phyloP scores from a whole-genome alignment of 2,329 filamentous ascomycete species.

The Trichoderma semiorbis region DNA sequence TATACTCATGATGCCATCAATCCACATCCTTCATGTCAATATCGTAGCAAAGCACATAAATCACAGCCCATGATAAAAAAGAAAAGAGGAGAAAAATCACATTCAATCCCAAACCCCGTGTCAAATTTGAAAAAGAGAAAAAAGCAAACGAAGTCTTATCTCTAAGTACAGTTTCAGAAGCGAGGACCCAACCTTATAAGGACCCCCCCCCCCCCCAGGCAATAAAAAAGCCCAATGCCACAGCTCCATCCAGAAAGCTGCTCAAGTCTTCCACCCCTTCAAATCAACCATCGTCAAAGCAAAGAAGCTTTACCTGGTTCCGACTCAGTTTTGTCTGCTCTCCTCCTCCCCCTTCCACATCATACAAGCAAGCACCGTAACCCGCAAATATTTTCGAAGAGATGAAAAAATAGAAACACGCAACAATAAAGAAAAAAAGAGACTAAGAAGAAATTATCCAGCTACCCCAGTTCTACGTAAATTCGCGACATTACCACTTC shows the following conservation, averaged over 20 bases:
- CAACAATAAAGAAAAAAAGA: neutral
- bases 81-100: neutral
- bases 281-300: neutral
- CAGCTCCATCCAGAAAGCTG: neutral
- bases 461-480: neutral
- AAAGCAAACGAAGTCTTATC: neutral
- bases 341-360: neutral
- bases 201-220: neutral
- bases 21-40: neutral
- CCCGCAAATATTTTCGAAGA: neutral
- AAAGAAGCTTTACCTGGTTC: neutral
- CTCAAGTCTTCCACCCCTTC: neutral
- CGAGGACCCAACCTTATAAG: neutral
- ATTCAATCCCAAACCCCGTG: neutral
- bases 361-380: neutral
- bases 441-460: neutral
- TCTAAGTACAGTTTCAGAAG: conserved; percentile 3
- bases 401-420: neutral
- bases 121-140: neutral
- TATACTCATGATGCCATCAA: neutral
- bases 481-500: conserved; percentile 1
- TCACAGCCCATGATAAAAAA: neutral
- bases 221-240: neutral
- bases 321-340: neutral
- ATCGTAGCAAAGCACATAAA: neutral